Base-by-base conservation (phyloP, 768 basidiomycete genomes). In the Mycena filopes region DNA sequence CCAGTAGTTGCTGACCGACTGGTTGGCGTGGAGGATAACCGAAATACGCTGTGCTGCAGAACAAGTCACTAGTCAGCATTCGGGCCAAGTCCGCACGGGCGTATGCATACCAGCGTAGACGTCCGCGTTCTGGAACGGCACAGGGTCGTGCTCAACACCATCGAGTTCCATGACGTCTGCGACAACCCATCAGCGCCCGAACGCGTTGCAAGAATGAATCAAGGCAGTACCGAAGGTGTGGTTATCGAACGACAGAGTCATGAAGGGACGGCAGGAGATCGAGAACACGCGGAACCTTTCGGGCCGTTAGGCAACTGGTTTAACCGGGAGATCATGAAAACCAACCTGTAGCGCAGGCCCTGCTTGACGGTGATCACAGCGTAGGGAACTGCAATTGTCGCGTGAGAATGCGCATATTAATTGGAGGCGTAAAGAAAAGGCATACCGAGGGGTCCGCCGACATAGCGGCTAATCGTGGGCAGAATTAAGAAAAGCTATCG, bases 1-100 rank as follows among this genome's bases (percentile, higher is more conserved):
- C 75, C 83, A 84, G 71, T 84, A 84, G 70, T 85, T 85, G 42
- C 67, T 77, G 13, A 83, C 71, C 13, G 75, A 71, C 62, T 84
- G 81, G 65, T 81, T 78, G 16, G 84, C 82, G 25, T 78, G 60
- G 43, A 84, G 69, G 63, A 81, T 71, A 48, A 77, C 65, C 16
- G 80, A 81, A 26, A 75, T 70, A 59, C 80, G 78, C 68, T 81
- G 80, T 12, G 78, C 80, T 75, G n/a, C n/a, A n/a, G n/a, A n/a
- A 55, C 18, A 46, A 58, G 15, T 40, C 12, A 29, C 4, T n/a
- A n/a, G n/a, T 43, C 40, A 29, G 29, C 18, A 18, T 29, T 48
- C 2, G 16, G 25, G 4, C 15, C 15, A 21, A 29, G 18, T n/a
- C 0, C 38, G 9, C 43, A 1, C 13, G 8, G 9, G 33, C 31